phyloP scores from a whole-genome alignment of 163 green algal genomes.

The Chlorella variabilis region DNA sequence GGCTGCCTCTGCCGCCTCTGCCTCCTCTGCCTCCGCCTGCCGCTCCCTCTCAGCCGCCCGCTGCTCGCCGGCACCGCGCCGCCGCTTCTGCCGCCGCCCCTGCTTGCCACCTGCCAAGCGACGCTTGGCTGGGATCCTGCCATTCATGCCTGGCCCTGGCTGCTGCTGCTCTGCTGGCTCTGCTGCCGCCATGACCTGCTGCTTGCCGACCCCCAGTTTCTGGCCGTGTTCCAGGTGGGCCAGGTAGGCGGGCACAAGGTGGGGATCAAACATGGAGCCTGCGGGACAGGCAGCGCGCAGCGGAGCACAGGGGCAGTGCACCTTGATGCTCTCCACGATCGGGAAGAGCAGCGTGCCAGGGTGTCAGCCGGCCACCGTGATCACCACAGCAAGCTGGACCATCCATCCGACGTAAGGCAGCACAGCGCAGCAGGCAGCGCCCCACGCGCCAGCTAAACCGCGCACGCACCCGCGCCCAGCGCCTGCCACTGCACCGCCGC shows the following conservation, averaged over 20 bases:
- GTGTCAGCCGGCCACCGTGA: too few species aligned
- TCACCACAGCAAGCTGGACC: too few species aligned
- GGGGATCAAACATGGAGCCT: conserved; percentile 26
- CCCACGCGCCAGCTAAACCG: background rate
- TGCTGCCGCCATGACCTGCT: background rate
- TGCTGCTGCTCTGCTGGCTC: background rate
- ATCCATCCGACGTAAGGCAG: too few species aligned
- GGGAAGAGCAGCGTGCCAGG: too few species aligned
- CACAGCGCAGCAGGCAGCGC: background rate
- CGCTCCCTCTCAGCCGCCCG: background rate
- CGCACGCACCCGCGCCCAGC: conserved; percentile 8
- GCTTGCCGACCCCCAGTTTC: background rate
- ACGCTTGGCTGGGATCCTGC: conserved; percentile 10
- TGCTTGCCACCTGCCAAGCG: background rate
- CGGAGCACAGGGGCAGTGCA: background rate
- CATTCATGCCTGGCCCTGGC: background rate
- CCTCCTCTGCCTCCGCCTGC: background rate
- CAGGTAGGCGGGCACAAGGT: conserved; percentile 21
- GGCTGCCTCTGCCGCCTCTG: background rate
- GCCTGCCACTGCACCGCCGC: conserved; percentile 22
- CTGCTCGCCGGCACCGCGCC: background rate
- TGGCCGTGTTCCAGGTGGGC: background rate
- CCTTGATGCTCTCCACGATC: too few species aligned
- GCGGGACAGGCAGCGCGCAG: background rate
- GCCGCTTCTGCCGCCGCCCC: background rate